Base-by-base conservation (phyloP, 768 basidiomycete species). In the Crepidotus variabilis region DNA sequence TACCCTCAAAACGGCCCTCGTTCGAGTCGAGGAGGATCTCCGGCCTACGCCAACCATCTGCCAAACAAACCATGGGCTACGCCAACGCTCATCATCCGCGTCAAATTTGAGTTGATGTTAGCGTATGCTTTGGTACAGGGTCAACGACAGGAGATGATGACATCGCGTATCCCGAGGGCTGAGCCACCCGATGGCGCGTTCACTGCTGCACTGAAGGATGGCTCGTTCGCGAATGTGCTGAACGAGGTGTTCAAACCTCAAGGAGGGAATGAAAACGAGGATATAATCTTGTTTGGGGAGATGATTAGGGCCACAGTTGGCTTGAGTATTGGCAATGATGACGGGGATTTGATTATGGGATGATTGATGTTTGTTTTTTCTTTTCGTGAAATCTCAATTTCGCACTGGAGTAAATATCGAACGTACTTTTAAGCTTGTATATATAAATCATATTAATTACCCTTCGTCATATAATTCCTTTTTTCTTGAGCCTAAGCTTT, bases 51-150 rank as follows among this genome's bases (percentile, higher is more conserved):
- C 0, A 43, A 36, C 16, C 55, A 56, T 33, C 51, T 36, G 33
- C 54, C 47, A 20, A 52, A 24, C 49, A 58, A 54, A 58, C 56
- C 60, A 4, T 61, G 62, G 62, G 52, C 56, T 2, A 50, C 57
- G 5, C 57, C 54, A n/a, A 9, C 43, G 6, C 33, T 61, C 28
- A 52, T 61, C 43, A 39, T 59, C 50, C 58, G 58, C 16, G 58
- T 63, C 47, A 61, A 58, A 35, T 63, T 59, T 45, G 62, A 63
- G 33, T 51, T 63, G 11, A 45, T 63, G 36, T 58, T 57, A 28
- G 58, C 62, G 2, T 63, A 60, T 52, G 54, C 23, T 7, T 49
- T 57, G 18, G 45, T 59, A 11, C 60, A 56, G 23, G 18, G 18
- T 39, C 57, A 55, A 47, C 50, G 50, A 51, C 50, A 43, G 28